Conservation (phyloP, 768 basidiomycete species). For the Boletus vinaceobasis region DNA sequence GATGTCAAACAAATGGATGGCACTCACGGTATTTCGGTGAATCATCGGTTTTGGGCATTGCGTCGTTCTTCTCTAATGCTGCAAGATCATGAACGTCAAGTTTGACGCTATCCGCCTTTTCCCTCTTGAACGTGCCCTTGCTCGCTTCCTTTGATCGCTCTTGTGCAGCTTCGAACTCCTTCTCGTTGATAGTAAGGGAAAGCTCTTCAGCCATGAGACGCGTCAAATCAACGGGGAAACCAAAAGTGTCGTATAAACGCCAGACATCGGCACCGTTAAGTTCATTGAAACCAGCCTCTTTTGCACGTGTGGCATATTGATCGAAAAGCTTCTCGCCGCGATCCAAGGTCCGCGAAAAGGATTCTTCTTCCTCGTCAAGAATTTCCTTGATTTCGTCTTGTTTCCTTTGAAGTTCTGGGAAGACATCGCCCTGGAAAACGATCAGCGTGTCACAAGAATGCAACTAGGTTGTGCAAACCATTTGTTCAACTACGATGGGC, state of each 20-base stretch:
- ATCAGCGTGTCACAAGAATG: slow-evolving; percentile 6
- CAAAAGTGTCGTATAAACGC: slow-evolving; percentile 96
- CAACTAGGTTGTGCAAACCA: slow-evolving; percentile 49
- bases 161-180: slow-evolving; percentile 87
- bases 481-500: slow-evolving; percentile 84
- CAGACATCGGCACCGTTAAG: slow-evolving; percentile 93
- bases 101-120: slow-evolving; percentile 66
- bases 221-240: slow-evolving; percentile 96
- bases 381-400: slow-evolving; percentile 88
- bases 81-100: slow-evolving; percentile 96
- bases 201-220: slow-evolving; percentile 96
- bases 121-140: slow-evolving; percentile 77
- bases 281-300: slow-evolving; percentile 55
- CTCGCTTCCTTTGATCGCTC: slow-evolving; percentile 87
- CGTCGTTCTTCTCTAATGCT: slow-evolving; percentile 69
- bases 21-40: slow-evolving; percentile 82
- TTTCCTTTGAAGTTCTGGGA: slow-evolving; percentile 89
- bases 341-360: slow-evolving; percentile 95
- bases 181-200: slow-evolving; percentile 77
- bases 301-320: slow-evolving; percentile 71
- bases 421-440: slow-evolving; percentile 63
- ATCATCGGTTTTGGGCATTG: slow-evolving; percentile 90
- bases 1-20: neutral
- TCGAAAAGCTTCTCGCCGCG: slow-evolving; percentile 96
- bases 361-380: slow-evolving; percentile 95